Percentiles rank a stretch among this genome's conserved stretches.
phyloP scores from a whole-genome alignment of 2,329 filamentous ascomycete species.

The Exophiala dermatitidis region DNA sequence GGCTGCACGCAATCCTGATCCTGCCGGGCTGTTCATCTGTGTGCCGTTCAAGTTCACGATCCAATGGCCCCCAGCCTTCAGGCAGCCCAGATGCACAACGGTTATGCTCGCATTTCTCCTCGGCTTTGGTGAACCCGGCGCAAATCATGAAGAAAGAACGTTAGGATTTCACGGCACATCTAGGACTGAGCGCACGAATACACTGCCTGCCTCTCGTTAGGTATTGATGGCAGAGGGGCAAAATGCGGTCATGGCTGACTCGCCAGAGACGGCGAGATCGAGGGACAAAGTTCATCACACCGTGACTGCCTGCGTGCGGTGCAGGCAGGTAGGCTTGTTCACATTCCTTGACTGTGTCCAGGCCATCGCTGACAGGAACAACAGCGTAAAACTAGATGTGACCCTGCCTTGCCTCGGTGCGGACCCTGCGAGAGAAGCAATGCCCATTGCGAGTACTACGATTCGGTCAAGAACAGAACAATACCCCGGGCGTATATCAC shows the following conservation, averaged over 20 bases:
- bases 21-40: no score
- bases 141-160: slow-evolving; percentile 9
- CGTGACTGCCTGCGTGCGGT: slow-evolving; percentile 44
- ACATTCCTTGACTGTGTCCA: slow-evolving; percentile 1
- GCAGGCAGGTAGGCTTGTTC: slow-evolving; percentile 40
- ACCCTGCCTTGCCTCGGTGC: slow-evolving; percentile 84
- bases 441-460: slow-evolving; percentile 89
- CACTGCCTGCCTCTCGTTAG: background rate
- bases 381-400: slow-evolving; percentile 92
- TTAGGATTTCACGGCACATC: background rate
- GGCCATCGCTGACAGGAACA: slow-evolving; percentile 28
- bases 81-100: background rate
- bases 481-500: slow-evolving; percentile 91
- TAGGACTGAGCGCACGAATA: background rate
- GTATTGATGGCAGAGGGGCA: slow-evolving; percentile 15
- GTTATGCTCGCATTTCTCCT: background rate
- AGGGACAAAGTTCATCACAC: slow-evolving; percentile 34
- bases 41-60: background rate
- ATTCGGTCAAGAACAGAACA: slow-evolving; percentile 75
- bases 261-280: slow-evolving; percentile 10
- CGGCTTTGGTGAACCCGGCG: slow-evolving; percentile 2
- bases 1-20: no score
- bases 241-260: slow-evolving; percentile 21
- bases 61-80: slow-evolving; percentile 4
- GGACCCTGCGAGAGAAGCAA: slow-evolving; percentile 87